Conservation (phyloP, 2,329 filamentous ascomycete genomes). For the Septoria linicola region DNA sequence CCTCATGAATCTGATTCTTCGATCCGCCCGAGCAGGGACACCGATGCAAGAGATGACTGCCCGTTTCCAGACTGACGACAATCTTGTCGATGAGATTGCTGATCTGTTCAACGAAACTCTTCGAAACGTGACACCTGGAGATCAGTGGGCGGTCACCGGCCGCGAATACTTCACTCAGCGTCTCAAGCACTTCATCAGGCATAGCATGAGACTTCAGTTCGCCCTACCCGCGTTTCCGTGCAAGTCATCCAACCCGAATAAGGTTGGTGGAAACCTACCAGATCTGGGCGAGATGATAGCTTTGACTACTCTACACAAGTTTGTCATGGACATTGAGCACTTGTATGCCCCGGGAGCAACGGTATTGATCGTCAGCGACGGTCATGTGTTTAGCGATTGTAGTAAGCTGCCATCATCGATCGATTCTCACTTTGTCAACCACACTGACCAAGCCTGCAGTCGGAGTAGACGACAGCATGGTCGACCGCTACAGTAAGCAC, state of each 20-base stretch:
- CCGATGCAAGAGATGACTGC: neutral
- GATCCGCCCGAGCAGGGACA: neutral
- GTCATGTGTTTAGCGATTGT: conserved; percentile 14
- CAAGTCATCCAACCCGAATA: conserved; percentile 10
- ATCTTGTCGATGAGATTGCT: conserved; percentile 2
- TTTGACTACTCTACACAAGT: conserved; percentile 6
- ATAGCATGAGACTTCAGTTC: neutral
- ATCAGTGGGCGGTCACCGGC: conserved; percentile 6
- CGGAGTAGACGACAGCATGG: conserved; percentile 9
- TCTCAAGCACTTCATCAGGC: conserved; percentile 1
- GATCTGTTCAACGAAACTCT: conserved; percentile 4
- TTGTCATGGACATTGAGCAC: conserved; percentile 1
- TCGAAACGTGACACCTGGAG: conserved; percentile 4
- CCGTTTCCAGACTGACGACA: neutral
- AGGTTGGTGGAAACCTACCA: conserved; percentile 4
- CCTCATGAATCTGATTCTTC: conserved; percentile 5
- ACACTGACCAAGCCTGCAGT: neutral
- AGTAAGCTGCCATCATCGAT: conserved; percentile 2
- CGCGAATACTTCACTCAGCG: conserved; percentile 4
- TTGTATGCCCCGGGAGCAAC: conserved; percentile 6
- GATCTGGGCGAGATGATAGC: conserved; percentile 8
- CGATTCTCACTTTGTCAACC: neutral
- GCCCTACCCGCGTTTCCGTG: conserved; percentile 10
- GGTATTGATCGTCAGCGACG: conserved; percentile 8
- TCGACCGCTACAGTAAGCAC: conserved; percentile 5